Conservation (phyloP, 2,329 filamentous ascomycete genomes). For the Tolypocladium paradoxum region DNA sequence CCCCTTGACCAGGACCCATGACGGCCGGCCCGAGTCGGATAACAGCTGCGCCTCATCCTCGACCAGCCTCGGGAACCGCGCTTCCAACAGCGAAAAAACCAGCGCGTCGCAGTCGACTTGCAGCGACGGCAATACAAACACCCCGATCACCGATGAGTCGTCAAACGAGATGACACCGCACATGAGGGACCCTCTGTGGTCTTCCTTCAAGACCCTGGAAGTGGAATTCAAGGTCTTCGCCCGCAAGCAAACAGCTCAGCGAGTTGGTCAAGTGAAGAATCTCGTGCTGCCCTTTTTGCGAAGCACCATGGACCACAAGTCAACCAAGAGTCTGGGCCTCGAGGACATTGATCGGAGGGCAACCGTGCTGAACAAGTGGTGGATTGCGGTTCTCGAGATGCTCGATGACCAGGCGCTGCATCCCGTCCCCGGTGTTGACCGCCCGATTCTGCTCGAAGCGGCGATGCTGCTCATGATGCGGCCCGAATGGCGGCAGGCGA, state of each 20-base stretch:
- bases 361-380: conserved; percentile 82
- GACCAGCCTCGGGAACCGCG: conserved; percentile 32
- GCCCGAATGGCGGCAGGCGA: conserved; percentile 72
- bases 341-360: conserved; percentile 76
- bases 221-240: conserved; percentile 47
- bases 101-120: conserved; percentile 28
- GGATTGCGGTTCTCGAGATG: conserved; percentile 72
- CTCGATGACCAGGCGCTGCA: conserved; percentile 58
- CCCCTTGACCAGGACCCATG: conserved; percentile 27
- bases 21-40: conserved; percentile 25
- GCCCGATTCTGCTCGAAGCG: conserved; percentile 69
- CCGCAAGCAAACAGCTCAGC: conserved; percentile 60
- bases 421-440: conserved; percentile 72
- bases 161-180: conserved; percentile 30
- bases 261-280: conserved; percentile 63
- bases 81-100: conserved; percentile 23
- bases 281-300: conserved; percentile 68
- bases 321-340: conserved; percentile 51
- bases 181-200: conserved; percentile 43
- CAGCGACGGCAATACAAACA: conserved; percentile 25
- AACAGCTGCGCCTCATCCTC: conserved; percentile 37
- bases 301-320: conserved; percentile 56
- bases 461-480: conserved; percentile 76
- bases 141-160: conserved; percentile 32
- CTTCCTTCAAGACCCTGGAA: conserved; percentile 43